phyloP scores from a whole-genome alignment of 1,139 yeast genomes.

The Debaryomyces singareniensis region DNA sequence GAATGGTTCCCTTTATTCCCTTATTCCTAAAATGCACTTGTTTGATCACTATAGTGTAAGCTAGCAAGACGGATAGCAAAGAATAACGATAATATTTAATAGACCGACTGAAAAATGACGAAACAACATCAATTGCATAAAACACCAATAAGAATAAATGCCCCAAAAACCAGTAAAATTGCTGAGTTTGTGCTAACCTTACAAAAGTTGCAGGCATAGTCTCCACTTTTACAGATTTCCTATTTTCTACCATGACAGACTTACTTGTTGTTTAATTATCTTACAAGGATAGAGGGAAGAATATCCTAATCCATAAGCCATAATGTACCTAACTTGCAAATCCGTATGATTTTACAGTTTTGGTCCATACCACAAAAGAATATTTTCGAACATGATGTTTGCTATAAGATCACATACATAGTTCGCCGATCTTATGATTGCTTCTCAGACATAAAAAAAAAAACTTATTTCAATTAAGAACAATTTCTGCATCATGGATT shows the following conservation, averaged over 20 bases:
- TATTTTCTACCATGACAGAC: not conserved
- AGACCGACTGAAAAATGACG: constrained; percentile 25
- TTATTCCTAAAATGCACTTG: constrained; percentile 34
- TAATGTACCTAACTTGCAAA: too few species aligned
- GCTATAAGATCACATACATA: too few species aligned
- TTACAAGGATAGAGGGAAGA: too few species aligned
- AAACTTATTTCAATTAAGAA: too few species aligned
- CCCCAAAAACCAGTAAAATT: constrained; percentile 50
- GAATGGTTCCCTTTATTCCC: constrained; percentile 15
- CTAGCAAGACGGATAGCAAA: constrained; percentile 35
- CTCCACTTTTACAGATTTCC: constrained; percentile 2
- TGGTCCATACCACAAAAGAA: too few species aligned
- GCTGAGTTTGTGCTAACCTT: constrained; percentile 29
- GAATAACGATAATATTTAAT: constrained; percentile 31
- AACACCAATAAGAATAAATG: constrained; percentile 35
- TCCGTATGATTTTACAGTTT: too few species aligned
- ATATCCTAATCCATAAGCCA: too few species aligned
- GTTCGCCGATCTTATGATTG: too few species aligned
- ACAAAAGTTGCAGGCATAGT: constrained; percentile 3
- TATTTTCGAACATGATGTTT: too few species aligned
- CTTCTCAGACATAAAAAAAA: too few species aligned
- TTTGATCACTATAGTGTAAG: constrained; percentile 43
- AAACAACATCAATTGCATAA: constrained; percentile 23
- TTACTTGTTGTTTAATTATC: too few species aligned
- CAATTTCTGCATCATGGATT: constrained; percentile 16